phyloP scores from a whole-genome alignment of 768 basidiomycete genomes.

The Fistulinella prunicolor region DNA sequence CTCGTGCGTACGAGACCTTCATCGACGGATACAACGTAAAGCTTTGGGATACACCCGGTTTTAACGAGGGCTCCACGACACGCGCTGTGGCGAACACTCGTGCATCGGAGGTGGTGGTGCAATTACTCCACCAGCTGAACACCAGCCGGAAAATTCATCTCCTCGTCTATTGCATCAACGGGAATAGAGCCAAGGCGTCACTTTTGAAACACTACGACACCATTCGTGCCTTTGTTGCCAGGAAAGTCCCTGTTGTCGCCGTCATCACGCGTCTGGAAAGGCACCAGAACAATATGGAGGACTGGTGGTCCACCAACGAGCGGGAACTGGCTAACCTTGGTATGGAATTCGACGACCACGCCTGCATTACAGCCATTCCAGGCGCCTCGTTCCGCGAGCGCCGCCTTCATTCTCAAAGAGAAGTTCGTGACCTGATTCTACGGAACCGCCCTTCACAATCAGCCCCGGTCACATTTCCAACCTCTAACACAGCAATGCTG shows the following conservation, averaged over 20 bases:
- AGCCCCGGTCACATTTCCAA: conserved; percentile 9
- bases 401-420: conserved; percentile 8
- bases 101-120: conserved; percentile 1
- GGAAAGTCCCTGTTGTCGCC: conserved; percentile 13
- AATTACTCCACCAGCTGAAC: conserved; percentile 8
- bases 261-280: conserved; percentile 22
- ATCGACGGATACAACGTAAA: conserved; percentile 12
- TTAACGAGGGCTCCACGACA: conserved; percentile 11
- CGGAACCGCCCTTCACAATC: conserved; percentile 4
- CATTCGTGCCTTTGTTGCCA: conserved; percentile 7
- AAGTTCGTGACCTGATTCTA: conserved; percentile 12
- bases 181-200: conserved; percentile 17
- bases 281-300: conserved; percentile 18
- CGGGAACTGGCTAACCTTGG: conserved; percentile 7
- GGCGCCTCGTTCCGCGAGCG: conserved; percentile 10
- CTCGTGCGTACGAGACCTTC: conserved; percentile 6
- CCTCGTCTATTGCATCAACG: conserved; percentile 21
- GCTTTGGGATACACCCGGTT: conserved; percentile 20
- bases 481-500: not conserved
- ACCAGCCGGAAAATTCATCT: conserved; percentile 12
- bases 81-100: not conserved
- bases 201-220: conserved; percentile 15
- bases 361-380: conserved; percentile 19
- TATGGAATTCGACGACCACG: conserved; percentile 19
- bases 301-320: conserved; percentile 21